Evolutionary conservation across 306 rosid genomes (phyloP), one percentile per base, ranked within the genome.

Genomic region (Inga laurina): DNA sequence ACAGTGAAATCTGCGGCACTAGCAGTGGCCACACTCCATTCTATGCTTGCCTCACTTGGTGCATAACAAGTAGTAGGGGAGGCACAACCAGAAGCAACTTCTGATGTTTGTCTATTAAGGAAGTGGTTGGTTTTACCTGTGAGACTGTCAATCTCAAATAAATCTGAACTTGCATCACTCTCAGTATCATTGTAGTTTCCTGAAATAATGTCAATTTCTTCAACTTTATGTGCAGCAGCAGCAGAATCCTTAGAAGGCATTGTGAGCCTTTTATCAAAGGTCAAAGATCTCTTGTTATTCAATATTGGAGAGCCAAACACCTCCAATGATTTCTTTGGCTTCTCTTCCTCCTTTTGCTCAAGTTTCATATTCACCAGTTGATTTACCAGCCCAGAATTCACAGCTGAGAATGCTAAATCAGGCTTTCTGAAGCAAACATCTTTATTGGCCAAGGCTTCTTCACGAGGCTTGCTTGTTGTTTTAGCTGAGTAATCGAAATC

Each of bases 41-140:
- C 97, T 34, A 96, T 93, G 89, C 99, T 93, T 7, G 93, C 98
- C 83, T 96, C 99, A 48, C 99, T 96, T 21, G 98, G 99, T 35
- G 97, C 97, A 69, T 96, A 96, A 74, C 91, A 81, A 45, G 75
- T 39, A 39, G 94, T 91, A 2, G 94, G 95, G 51, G 95, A 90
- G 46, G 75, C 87, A 69, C 93, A 85, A 56, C 91, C 87, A 2
- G 91, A 86, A 34, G 85, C 71, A 14, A 77, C 89, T 73, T 88
- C 91, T 68, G 95, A 89, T 44, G 87, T 43, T 59, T 89, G 90
- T 75, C 89, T 83, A 8, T 84, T 87, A 52, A 88, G 89, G 57
- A 90, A 88, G 8, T 89, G 75, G 84, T 86, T 86, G 30, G 82
- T 54, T 76, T 89, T 91, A 1, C 84, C 90, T 11, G 88, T 88